These are phyloP conservation scores for Globisporangium echinulatum DNA, from an alignment of 352 stramenopile species.

Conservation along the genomic window DNA sequence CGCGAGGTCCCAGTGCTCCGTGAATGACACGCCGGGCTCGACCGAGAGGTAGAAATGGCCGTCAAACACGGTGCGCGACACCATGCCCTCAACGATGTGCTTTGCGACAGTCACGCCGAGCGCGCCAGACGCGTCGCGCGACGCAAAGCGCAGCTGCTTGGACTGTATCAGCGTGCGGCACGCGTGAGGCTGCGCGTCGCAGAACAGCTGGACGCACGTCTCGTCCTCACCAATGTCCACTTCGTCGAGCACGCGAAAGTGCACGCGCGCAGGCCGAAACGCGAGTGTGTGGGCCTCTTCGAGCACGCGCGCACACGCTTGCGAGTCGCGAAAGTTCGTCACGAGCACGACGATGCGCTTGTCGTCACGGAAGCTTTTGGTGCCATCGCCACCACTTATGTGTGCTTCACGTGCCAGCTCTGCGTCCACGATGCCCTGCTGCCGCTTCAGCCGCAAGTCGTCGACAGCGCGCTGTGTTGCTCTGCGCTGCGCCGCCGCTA, in stretches of 20 bases:
- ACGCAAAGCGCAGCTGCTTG: slow-evolving; percentile 42
- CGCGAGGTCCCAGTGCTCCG: slow-evolving; percentile 59
- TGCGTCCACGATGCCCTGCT: slow-evolving; percentile 13
- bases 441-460: slow-evolving; percentile 15
- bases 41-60: slow-evolving; percentile 75
- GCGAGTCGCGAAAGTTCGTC: slow-evolving; percentile 53
- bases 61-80: slow-evolving; percentile 23
- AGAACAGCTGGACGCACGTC: slow-evolving; percentile 59
- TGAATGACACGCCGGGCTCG: slow-evolving; percentile 61
- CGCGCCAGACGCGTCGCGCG: slow-evolving; percentile 52
- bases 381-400: not conserved
- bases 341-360: slow-evolving; percentile 75
- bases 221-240: slow-evolving; percentile 46
- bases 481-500: slow-evolving; percentile 19
- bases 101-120: slow-evolving; percentile 45
- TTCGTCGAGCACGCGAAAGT: slow-evolving; percentile 77
- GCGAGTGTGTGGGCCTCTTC: slow-evolving; percentile 31
- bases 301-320: slow-evolving; percentile 49
- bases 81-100: slow-evolving; percentile 58
- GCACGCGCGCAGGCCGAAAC: slow-evolving; percentile 32
- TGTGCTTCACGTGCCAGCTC: slow-evolving; percentile 14
- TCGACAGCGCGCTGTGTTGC: slow-evolving; percentile 23
- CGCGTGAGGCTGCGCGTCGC: slow-evolving; percentile 31
- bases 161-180: slow-evolving; percentile 45
- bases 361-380: slow-evolving; percentile 50